Base-by-base conservation (phyloP, 441 rosid species). In the Syzygium malaccense region DNA sequence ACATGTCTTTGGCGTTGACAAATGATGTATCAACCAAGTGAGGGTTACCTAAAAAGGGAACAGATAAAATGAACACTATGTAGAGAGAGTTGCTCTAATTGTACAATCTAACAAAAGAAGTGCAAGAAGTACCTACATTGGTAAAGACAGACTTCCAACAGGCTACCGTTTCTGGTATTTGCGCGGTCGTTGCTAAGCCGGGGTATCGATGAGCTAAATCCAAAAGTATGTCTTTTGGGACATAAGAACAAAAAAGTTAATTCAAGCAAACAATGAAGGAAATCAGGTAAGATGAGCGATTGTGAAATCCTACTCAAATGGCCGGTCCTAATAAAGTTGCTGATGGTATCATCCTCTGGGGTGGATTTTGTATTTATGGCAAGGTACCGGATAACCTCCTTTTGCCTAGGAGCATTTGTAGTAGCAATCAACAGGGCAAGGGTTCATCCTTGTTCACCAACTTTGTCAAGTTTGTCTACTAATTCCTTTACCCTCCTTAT, bases 121-220 rank as follows among this genome's bases (percentile, higher is more conserved):
- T 0, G 4, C 45, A 32, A 32, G 11, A 32, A 66, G 14, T 17
- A 66, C 75, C 41, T 64, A 64, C 37, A 64, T 60, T 0, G 7
- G 17, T 28, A 28, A 6, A 28, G 5, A 37, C 41, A 57, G 62
- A 25, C 14, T 57, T 57, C 26, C 26, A 12, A 57, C 13, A 25
- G 62, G 5, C n/a, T 28, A 10, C 2, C 1, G 5, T 57, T 57
- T 57, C 2, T 2, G 0, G n/a, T 11, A 26, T 25, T 1, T 12
- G 4, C 62, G 12, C 62, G 12, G 10, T 9, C 1, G 2, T 10
- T 3, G 3, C 26, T 0, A 10, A 58, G 64, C 2, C 0, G 1
- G 7, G 62, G 64, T 58, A 0, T 26, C 12, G 0, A 0, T 11
- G 12, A 26, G 30, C 64, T 4, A 58, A 58, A 58, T 11, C 0